Evolutionary conservation across 495 filamentous ascomycete species (phyloP).

Genomic region (Neurospora pannonica): DNA sequence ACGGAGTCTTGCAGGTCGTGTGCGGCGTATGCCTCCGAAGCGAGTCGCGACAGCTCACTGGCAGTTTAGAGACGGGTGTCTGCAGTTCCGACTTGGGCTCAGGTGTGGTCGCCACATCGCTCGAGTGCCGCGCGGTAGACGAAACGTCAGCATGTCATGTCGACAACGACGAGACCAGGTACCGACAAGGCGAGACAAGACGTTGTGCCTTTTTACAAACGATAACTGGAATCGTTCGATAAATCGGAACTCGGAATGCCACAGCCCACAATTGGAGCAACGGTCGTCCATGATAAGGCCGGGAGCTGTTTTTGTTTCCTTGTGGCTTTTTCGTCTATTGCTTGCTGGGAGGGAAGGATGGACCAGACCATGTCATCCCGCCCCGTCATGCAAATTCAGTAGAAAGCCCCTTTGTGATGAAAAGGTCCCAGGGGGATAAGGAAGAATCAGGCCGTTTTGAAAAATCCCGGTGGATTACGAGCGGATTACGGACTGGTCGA

Average conservation of each 20-base stretch:
- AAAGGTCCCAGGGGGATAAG: background rate
- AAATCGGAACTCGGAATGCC: background rate
- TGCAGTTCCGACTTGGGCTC: background rate
- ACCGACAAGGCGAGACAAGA: background rate
- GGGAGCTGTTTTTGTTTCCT: background rate
- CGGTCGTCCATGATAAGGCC: background rate
- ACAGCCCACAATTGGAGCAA: background rate
- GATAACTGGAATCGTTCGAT: background rate
- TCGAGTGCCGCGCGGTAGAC: background rate
- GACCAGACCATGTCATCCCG: background rate
- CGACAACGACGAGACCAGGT: background rate
- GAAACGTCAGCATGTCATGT: background rate
- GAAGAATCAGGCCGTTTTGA: background rate
- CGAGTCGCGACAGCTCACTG: background rate
- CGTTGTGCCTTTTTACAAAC: background rate
- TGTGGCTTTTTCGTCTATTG: background rate
- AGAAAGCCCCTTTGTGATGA: background rate
- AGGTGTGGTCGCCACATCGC: background rate
- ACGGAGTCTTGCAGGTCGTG: background rate
- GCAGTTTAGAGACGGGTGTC: background rate
- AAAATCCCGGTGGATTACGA: background rate
- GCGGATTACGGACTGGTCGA: background rate
- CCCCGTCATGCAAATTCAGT: background rate
- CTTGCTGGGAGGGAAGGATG: background rate
- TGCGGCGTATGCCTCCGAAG: background rate